Percentiles rank a stretch among this genome's conserved stretches.
phyloP scores from a whole-genome alignment of 345 rosid genomes.

The Brassica juncea region DNA sequence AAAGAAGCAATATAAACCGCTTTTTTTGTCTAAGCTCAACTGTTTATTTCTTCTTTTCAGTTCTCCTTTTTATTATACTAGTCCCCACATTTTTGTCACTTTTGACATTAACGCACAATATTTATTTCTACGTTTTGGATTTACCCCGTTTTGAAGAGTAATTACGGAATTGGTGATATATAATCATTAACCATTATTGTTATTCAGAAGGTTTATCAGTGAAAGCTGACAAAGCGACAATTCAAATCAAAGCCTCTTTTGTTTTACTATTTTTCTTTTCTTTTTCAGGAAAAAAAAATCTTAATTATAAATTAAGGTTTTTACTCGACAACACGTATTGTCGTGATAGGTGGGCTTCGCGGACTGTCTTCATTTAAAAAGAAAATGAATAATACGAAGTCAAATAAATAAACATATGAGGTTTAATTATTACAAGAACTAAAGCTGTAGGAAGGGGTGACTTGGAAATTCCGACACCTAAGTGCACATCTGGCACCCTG shows the following conservation, averaged over 20 bases:
- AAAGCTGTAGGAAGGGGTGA: conserved; percentile 2
- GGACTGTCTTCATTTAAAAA: not conserved
- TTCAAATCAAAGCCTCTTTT: conserved; percentile 25
- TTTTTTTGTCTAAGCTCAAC: conserved; percentile 29
- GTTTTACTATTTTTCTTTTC: not conserved
- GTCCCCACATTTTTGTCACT: conserved; percentile 36
- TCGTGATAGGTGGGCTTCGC: not conserved
- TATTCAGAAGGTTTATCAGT: conserved; percentile 16
- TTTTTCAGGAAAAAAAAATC: not conserved
- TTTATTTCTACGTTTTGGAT: not conserved
- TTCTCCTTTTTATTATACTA: not conserved
- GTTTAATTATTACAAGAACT: conserved; percentile 31
- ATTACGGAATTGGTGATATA: not conserved
- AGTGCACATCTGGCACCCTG: conserved; percentile 15
- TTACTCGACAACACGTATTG: not conserved
- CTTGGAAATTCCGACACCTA: conserved; percentile 13
- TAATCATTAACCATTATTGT: conserved; percentile 34
- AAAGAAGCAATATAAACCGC: conserved; percentile 29
- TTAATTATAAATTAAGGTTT: not conserved
- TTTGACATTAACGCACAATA: conserved; percentile 17
- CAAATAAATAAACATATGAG: conserved; percentile 13
- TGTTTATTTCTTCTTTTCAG: conserved; percentile 1
- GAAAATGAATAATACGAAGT: conserved; percentile 5
- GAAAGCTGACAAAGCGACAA: conserved; percentile 40
- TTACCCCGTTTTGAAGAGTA: not conserved